Evolutionary conservation across 345 rosid genomes (phyloP).

Genomic region (Luvunga scandens): DNA sequence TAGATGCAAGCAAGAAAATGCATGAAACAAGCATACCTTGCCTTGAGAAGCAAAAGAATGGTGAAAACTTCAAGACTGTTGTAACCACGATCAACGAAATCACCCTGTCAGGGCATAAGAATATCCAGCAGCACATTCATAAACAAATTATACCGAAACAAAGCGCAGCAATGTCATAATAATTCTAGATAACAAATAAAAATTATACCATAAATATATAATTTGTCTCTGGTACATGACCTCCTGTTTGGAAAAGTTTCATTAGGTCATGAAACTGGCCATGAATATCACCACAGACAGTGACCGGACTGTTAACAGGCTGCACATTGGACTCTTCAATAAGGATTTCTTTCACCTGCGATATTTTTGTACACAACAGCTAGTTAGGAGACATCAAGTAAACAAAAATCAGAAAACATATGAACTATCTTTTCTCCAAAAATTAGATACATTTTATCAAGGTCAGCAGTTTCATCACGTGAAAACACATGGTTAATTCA

Average conservation of each 20-base stretch:
- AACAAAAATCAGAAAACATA: neutral
- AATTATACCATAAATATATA: conserved; percentile 87
- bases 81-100: conserved; percentile 94
- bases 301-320: conserved; percentile 99
- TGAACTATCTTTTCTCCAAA: neutral
- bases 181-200: neutral
- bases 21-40: conserved; percentile 47
- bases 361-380: conserved; percentile 3
- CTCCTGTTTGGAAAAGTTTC: conserved; percentile 99
- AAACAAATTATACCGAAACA: neutral
- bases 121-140: neutral
- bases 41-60: conserved; percentile 93
- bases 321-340: conserved; percentile 99
- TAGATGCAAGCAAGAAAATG: conserved; percentile 6
- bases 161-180: conserved; percentile 2
- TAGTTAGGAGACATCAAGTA: neutral
- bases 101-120: conserved; percentile 57
- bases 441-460: neutral
- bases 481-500: neutral
- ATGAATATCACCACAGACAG: conserved; percentile 98
- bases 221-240: conserved; percentile 96
- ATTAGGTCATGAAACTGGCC: conserved; percentile 99
- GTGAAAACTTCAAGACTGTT: conserved; percentile 97
- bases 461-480: neutral
- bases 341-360: conserved; percentile 93